Conservation (phyloP, 306 rosid species). For the Pterocarpus macrocarpus region DNA sequence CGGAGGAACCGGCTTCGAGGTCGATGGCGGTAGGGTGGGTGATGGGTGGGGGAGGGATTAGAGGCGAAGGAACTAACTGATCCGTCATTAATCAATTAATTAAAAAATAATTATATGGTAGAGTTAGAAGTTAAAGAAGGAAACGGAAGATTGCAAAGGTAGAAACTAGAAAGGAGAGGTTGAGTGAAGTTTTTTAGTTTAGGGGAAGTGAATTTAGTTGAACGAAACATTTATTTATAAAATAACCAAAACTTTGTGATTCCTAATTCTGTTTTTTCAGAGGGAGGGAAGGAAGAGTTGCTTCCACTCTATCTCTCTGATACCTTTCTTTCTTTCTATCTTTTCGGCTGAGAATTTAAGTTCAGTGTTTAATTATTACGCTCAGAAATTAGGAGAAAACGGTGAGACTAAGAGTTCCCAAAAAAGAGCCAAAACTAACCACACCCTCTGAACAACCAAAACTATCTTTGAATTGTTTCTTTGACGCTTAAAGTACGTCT, state of each 20-base stretch:
- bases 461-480: background rate
- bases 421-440: background rate
- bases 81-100: slow-evolving; percentile 60
- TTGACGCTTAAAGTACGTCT: too few species aligned
- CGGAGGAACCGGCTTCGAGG: slow-evolving; percentile 84
- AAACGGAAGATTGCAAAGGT: background rate
- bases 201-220: slow-evolving; percentile 15
- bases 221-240: background rate
- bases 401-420: background rate
- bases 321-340: background rate
- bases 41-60: slow-evolving; percentile 62
- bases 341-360: background rate
- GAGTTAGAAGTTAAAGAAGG: background rate
- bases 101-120: background rate
- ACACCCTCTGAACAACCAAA: background rate
- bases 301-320: background rate
- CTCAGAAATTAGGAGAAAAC: background rate
- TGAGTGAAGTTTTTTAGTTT: background rate
- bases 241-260: background rate
- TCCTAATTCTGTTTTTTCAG: background rate
- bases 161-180: background rate
- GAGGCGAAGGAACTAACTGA: slow-evolving; percentile 67
- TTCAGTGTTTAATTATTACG: background rate
- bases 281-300: background rate
- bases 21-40: slow-evolving; percentile 69